These are phyloP conservation scores for Pichiaceae sp. DNA, from an alignment of 1,139 yeast genomes.

Conservation along the genomic window DNA sequence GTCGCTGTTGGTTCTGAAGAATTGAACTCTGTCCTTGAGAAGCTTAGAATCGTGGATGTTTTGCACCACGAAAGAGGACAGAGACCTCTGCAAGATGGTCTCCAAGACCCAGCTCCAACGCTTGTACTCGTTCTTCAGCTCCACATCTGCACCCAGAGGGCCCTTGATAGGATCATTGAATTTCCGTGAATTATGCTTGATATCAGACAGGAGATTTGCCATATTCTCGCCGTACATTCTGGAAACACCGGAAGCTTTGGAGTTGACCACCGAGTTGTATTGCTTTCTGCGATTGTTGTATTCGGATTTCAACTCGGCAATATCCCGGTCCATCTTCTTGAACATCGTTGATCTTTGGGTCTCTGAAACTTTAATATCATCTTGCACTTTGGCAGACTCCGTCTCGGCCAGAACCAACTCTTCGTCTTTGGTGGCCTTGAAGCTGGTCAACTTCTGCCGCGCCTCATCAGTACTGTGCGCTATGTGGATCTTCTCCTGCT, in stretches of 20 bases:
- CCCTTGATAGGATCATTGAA: constrained; percentile 36
- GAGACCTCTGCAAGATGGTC: constrained; percentile 33
- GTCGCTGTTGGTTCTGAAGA: constrained; percentile 25
- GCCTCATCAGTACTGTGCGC: constrained; percentile 15
- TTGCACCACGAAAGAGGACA: constrained; percentile 62
- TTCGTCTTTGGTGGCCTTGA: constrained; percentile 10
- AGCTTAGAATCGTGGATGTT: constrained; percentile 50
- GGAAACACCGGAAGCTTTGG: constrained; percentile 22
- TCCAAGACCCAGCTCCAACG: constrained; percentile 62
- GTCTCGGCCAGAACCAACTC: constrained; percentile 9
- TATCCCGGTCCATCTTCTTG: not conserved
- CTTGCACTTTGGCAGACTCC: not conserved
- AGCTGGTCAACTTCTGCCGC: constrained; percentile 8
- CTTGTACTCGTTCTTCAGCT: constrained; percentile 45
- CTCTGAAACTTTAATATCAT: constrained; percentile 2
- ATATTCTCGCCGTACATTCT: constrained; percentile 27
- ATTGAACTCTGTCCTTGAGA: constrained; percentile 36
- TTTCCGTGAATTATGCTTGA: constrained; percentile 23
- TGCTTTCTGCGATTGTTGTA: not conserved
- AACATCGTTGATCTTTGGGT: constrained; percentile 3
- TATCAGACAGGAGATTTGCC: constrained; percentile 26
- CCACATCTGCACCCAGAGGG: constrained; percentile 64
- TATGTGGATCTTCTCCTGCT: constrained; percentile 17
- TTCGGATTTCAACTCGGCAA: not conserved
- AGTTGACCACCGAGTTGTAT: not conserved